Evolutionary conservation across 208 protist species (phyloP).

Genomic region (Leishmania braziliensis): DNA sequence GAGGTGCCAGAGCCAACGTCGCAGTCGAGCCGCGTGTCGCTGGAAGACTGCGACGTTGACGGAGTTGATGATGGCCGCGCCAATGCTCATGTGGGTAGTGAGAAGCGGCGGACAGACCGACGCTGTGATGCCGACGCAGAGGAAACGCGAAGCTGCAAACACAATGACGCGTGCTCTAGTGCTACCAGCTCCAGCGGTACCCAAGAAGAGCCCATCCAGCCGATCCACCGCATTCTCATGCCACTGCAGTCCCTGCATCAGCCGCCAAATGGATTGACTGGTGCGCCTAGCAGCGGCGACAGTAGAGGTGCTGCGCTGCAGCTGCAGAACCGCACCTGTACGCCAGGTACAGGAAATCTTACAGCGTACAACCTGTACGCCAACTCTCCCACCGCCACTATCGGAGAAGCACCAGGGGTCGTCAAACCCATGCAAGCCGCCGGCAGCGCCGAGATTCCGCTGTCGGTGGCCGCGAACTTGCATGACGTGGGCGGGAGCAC

Average conservation of each 20-base stretch:
- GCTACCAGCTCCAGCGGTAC: not conserved
- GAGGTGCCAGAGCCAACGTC: not conserved
- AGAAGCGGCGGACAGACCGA: not conserved
- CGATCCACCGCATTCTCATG: slow-evolving; percentile 30
- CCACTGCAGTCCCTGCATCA: slow-evolving; percentile 16
- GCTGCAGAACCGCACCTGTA: not conserved
- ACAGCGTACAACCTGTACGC: not conserved
- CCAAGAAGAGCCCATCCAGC: slow-evolving; percentile 39
- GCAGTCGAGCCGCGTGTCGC: not conserved
- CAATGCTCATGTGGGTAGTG: not conserved
- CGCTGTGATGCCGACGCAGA: not conserved
- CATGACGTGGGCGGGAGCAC: not conserved
- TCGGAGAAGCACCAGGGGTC: not conserved
- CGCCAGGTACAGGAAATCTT: not conserved
- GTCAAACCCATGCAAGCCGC: not conserved
- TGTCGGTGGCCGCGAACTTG: not conserved
- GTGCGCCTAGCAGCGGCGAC: not conserved
- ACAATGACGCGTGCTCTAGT: not conserved
- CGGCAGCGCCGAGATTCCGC: not conserved
- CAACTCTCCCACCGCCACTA: not conserved
- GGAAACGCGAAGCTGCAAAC: slow-evolving; percentile 2
- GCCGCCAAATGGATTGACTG: not conserved
- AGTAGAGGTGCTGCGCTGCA: not conserved
- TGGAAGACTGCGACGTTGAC: not conserved
- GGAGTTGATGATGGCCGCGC: not conserved